These are phyloP conservation scores for Rhodotorula glutinis DNA, from an alignment of 1,284 basidiomycete genomes.

Conservation along the genomic window DNA sequence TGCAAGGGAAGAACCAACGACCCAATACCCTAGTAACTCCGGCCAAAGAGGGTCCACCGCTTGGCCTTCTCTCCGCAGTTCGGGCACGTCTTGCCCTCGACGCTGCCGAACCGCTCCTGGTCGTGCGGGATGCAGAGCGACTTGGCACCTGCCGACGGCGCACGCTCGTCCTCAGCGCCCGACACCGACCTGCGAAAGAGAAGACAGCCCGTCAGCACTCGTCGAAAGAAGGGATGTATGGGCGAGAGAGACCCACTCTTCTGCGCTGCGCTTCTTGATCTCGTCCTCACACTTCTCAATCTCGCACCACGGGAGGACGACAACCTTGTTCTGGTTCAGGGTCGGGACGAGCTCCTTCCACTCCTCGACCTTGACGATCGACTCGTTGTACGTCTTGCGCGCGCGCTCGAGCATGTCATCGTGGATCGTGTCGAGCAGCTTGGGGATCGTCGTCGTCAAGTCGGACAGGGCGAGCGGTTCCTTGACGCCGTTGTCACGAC, in stretches of 20 bases:
- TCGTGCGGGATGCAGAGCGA: slow-evolving; percentile 96
- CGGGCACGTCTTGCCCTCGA: slow-evolving; percentile 75
- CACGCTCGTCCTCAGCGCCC: slow-evolving; percentile 80
- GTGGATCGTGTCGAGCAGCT: slow-evolving; percentile 82
- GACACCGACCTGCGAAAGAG: slow-evolving; percentile 28
- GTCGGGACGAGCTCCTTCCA: slow-evolving; percentile 92
- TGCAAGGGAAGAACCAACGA: too few relatives aligned
- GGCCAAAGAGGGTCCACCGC: slow-evolving; percentile 55
- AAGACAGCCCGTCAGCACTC: neutral
- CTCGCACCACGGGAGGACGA: slow-evolving; percentile 96
- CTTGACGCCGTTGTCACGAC: slow-evolving; percentile 80
- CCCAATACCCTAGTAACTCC: slow-evolving; percentile 21
- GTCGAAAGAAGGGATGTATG: neutral
- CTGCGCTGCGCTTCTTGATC: slow-evolving; percentile 90
- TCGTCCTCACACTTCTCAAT: slow-evolving; percentile 90
- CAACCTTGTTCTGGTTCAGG: slow-evolving; percentile 82
- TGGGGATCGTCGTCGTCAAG: slow-evolving; percentile 60
- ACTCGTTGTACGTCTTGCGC: slow-evolving; percentile 68
- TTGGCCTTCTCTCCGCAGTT: slow-evolving; percentile 68
- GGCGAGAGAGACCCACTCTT: slow-evolving; percentile 61
- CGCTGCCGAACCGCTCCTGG: slow-evolving; percentile 75
- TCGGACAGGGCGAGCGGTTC: slow-evolving; percentile 65
- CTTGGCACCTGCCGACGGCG: slow-evolving; percentile 97
- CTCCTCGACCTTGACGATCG: slow-evolving; percentile 68
- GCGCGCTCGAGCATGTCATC: slow-evolving; percentile 81